phyloP scores from a whole-genome alignment of 2,329 filamentous ascomycete species.

The Pleoardoris graminearum region DNA sequence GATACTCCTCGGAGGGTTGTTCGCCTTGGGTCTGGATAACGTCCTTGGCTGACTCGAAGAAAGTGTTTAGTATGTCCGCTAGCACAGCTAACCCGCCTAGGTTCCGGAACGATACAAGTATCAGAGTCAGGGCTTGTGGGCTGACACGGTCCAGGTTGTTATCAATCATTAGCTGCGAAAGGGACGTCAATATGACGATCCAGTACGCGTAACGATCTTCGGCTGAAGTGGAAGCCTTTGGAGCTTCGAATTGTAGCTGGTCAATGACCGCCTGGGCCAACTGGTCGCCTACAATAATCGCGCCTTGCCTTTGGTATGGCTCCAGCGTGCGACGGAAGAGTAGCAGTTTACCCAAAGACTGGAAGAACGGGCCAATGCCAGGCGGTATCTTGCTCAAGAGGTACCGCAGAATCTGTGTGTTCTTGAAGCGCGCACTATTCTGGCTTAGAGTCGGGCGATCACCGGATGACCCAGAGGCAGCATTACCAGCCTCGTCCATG shows the following conservation, averaged over 20 bases:
- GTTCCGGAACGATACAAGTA: constrained; percentile 85
- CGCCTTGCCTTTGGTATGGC: constrained; percentile 62
- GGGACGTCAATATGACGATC: constrained; percentile 76
- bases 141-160: constrained; percentile 49
- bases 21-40: constrained; percentile 50
- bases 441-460: constrained; percentile 23
- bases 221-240: constrained; percentile 53
- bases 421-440: constrained; percentile 62
- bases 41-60: constrained; percentile 61
- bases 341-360: constrained; percentile 80
- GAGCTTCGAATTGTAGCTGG: constrained; percentile 61
- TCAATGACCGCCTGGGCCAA: constrained; percentile 71
- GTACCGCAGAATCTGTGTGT: constrained; percentile 75
- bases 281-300: constrained; percentile 64
- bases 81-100: constrained; percentile 74
- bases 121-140: constrained; percentile 62
- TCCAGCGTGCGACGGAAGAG: constrained; percentile 76
- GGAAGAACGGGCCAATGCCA: constrained; percentile 82
- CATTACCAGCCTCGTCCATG: constrained; percentile 17
- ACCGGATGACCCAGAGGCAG: constrained; percentile 11
- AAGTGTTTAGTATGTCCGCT: constrained; percentile 71
- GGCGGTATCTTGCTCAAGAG: constrained; percentile 78
- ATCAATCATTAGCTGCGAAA: constrained; percentile 80
- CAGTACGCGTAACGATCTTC: constrained; percentile 75
- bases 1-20: constrained; percentile 50